These are phyloP conservation scores for Boletus nobilissimus DNA, from an alignment of 1,284 basidiomycete species.

Conservation along the genomic window DNA sequence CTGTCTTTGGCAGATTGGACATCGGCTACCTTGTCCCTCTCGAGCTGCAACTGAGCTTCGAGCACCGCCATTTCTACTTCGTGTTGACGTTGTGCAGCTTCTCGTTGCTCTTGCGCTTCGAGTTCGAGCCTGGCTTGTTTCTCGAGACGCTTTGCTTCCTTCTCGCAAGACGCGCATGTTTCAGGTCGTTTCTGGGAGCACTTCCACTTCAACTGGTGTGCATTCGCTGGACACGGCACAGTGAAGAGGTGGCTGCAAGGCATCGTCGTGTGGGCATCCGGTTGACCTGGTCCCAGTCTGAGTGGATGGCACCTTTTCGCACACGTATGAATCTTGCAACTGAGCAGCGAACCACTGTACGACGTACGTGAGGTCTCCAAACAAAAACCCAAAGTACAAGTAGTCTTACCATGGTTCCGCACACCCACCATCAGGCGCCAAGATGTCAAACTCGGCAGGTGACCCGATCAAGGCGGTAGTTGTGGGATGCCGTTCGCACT, in stretches of 20 bases:
- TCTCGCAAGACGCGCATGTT: conserved; percentile 47
- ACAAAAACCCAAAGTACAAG: neutral
- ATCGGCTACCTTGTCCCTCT: conserved; percentile 40
- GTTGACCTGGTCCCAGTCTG: conserved; percentile 35
- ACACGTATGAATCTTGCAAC: conserved; percentile 60
- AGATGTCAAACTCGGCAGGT: conserved; percentile 61
- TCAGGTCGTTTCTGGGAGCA: conserved; percentile 47
- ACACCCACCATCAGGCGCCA: conserved; percentile 70
- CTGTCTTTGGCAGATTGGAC: conserved; percentile 43
- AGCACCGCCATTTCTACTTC: conserved; percentile 44
- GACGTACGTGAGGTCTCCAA: neutral
- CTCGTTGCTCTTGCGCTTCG: conserved; percentile 46
- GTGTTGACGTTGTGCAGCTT: conserved; percentile 45
- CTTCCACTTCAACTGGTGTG: conserved; percentile 44
- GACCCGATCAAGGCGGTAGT: neutral
- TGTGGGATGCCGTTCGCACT: conserved; percentile 62
- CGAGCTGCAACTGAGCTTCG: conserved; percentile 44
- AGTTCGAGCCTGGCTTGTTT: conserved; percentile 45
- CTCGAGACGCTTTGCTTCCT: conserved; percentile 42
- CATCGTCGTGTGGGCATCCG: conserved; percentile 59
- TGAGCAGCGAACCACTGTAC: conserved; percentile 55
- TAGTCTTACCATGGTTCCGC: conserved; percentile 60
- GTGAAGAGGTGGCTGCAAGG: conserved; percentile 49
- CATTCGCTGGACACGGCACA: conserved; percentile 38
- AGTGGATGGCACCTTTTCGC: conserved; percentile 62